Conservation (phyloP, 2,329 filamentous ascomycete genomes). For the Basipetospora chlamydospora region DNA sequence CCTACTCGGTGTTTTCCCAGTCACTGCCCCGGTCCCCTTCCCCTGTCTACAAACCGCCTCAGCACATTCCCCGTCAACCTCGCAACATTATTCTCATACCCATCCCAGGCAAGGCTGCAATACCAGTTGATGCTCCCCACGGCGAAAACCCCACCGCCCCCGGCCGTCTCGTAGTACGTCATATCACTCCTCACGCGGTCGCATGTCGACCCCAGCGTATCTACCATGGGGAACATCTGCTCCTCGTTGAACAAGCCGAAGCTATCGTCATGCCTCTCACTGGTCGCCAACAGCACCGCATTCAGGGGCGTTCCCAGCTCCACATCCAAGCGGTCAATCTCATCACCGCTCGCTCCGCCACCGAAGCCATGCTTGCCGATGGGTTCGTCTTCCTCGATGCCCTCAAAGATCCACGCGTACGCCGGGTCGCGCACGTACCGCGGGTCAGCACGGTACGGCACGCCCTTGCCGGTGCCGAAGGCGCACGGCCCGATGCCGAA, state of each 20-base stretch:
- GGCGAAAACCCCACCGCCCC: slow-evolving; percentile 13
- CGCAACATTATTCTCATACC: slow-evolving; percentile 14
- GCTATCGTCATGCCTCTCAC: slow-evolving; percentile 9
- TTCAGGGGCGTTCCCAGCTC: slow-evolving; percentile 16
- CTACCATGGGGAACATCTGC: slow-evolving; percentile 12
- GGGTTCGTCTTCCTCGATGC: slow-evolving; percentile 9
- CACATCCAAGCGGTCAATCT: slow-evolving; percentile 20
- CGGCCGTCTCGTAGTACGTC: slow-evolving; percentile 12
- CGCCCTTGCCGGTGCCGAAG: slow-evolving; percentile 16
- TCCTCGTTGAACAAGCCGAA: slow-evolving; percentile 14
- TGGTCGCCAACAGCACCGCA: slow-evolving; percentile 14
- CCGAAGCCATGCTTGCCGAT: slow-evolving; percentile 14
- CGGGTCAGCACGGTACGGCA: slow-evolving; percentile 8
- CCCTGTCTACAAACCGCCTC: slow-evolving; percentile 8
- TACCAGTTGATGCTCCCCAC: slow-evolving; percentile 17
- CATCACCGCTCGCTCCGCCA: slow-evolving; percentile 19
- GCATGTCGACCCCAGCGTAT: slow-evolving; percentile 11
- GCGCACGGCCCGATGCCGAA: slow-evolving; percentile 17
- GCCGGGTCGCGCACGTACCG: slow-evolving; percentile 7
- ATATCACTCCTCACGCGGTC: slow-evolving; percentile 12
- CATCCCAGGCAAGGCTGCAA: slow-evolving; percentile 12
- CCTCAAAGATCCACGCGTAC: slow-evolving; percentile 10
- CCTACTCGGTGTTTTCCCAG: background rate
- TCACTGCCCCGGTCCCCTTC: background rate
- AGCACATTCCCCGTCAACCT: slow-evolving; percentile 13